phyloP scores from a whole-genome alignment of 1,284 basidiomycete genomes.

The Malassezia restricta region DNA sequence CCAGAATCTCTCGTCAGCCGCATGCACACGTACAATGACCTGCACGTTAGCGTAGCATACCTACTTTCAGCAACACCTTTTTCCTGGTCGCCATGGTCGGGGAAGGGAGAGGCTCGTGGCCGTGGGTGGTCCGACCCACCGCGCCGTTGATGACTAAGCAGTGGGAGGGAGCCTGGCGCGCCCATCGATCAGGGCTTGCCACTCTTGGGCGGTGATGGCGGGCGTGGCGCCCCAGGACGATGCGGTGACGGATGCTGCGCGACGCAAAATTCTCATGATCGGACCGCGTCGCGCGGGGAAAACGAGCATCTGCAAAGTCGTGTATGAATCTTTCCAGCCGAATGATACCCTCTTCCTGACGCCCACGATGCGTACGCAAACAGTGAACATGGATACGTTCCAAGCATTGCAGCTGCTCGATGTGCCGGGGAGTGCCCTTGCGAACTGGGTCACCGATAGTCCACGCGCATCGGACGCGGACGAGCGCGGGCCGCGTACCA shows the following conservation, averaged over 20 bases:
- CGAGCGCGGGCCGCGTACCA: neutral
- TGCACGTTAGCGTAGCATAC: neutral
- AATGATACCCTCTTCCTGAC: slow-evolving; percentile 88
- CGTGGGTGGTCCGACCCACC: too few relatives aligned
- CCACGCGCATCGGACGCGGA: slow-evolving; percentile 3
- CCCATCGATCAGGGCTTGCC: too few relatives aligned
- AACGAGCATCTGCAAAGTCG: slow-evolving; percentile 76
- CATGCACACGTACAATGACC: slow-evolving; percentile 32
- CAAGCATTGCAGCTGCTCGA: slow-evolving; percentile 92
- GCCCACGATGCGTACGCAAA: slow-evolving; percentile 32
- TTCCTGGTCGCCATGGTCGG: slow-evolving; percentile 51
- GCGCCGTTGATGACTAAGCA: too few relatives aligned
- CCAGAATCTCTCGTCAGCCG: slow-evolving; percentile 23
- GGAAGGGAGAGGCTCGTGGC: too few relatives aligned
- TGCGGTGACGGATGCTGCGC: neutral
- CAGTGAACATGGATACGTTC: slow-evolving; percentile 57
- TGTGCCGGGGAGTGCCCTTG: slow-evolving; percentile 64
- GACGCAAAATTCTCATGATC: slow-evolving; percentile 10
- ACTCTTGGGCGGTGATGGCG: too few relatives aligned
- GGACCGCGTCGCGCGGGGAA: slow-evolving; percentile 63
- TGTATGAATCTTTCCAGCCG: slow-evolving; percentile 70
- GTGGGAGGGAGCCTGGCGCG: too few relatives aligned
- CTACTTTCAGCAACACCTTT: slow-evolving; percentile 83
- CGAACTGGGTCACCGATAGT: slow-evolving; percentile 11
- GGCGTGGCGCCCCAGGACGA: too few relatives aligned